phyloP scores from a whole-genome alignment of 148 eudicot genomes.

The Vaccinium darrowii region DNA sequence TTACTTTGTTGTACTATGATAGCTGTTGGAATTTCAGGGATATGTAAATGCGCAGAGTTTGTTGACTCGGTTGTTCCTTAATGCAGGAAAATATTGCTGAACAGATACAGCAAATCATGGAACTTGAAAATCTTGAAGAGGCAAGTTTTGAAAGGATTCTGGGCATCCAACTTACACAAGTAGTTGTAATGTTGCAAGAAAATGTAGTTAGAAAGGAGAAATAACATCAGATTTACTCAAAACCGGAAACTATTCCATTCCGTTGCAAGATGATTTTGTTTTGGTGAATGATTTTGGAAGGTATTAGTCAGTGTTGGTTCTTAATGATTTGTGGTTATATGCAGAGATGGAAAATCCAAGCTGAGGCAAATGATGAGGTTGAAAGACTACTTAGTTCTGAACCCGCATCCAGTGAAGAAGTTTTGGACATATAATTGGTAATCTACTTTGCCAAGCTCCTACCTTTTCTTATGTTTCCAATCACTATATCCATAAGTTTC shows the following conservation, averaged over 20 bases:
- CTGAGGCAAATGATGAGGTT: slow-evolving; percentile 27
- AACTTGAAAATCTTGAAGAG: slow-evolving; percentile 96
- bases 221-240: not conserved
- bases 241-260: not conserved
- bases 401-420: slow-evolving; percentile 10
- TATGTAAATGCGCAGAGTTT: not conserved
- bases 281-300: not conserved
- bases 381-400: slow-evolving; percentile 30
- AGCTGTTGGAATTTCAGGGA: not conserved
- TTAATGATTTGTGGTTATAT: not conserved
- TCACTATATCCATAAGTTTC: not conserved
- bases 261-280: not conserved
- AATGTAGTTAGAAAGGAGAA: not conserved
- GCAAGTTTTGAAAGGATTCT: slow-evolving; percentile 34
- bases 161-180: slow-evolving; percentile 5
- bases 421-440: slow-evolving; percentile 5
- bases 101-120: slow-evolving; percentile 90
- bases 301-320: not conserved
- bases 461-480: not conserved
- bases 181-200: not conserved
- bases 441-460: not conserved
- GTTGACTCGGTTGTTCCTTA: slow-evolving; percentile 2
- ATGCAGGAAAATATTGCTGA: slow-evolving; percentile 77
- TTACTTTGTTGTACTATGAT: not conserved
- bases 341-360: slow-evolving; percentile 28